Base-by-base conservation (phyloP, 2,329 filamentous ascomycete genomes). In the Nigrograna mackinnonii region DNA sequence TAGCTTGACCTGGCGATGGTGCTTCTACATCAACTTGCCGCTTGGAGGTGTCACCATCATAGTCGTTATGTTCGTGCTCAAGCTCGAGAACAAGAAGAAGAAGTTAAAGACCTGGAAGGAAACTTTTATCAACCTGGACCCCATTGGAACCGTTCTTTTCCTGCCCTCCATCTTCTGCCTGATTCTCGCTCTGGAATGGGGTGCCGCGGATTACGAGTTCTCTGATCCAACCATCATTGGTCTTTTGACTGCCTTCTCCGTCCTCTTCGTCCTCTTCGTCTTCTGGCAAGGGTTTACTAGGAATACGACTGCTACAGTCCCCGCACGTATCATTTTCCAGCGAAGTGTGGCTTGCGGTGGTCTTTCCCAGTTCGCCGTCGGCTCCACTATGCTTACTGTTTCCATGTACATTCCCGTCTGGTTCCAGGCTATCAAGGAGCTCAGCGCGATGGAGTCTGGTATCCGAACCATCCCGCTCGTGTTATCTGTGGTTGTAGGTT, bases 21-120 rank as follows among this genome's bases (percentile, higher is more conserved):
- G 66, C 44, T 69, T 69, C 46, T 67, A 60, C 37, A 78, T 80
- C 57, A 80, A 82, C 41, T 58, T 81, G 1, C 78, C 78, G 0
- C 66, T 80, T n/a, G 75, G 74, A 16, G 71, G 58, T 3, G 44
- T 76, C 16, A 74, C 73, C 1, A 50, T 65, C 4, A 49, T 60
- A 2, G 50, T 62, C 18, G 57, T 67, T 5, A 54, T 65, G 22
- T 44, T 67, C 14, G 41, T 71, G 38, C 50, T 71, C 31, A 56
- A 65, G 26, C 26, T 63, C 7, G 53, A 65, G 1, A 64, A 68
- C 17, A 49, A 60, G 34, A 62, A 60, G 35, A 60, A 60, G 9
- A 57, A 60, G 37, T 47, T 49, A 17, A 19, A 41, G 52, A 55
- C 12, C 63, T 52, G 28, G 6, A 64, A 55, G 37, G 55, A 62